Evolutionary conservation across 306 rosid species (phyloP).

Genomic region (Castanopsis chinensis): DNA sequence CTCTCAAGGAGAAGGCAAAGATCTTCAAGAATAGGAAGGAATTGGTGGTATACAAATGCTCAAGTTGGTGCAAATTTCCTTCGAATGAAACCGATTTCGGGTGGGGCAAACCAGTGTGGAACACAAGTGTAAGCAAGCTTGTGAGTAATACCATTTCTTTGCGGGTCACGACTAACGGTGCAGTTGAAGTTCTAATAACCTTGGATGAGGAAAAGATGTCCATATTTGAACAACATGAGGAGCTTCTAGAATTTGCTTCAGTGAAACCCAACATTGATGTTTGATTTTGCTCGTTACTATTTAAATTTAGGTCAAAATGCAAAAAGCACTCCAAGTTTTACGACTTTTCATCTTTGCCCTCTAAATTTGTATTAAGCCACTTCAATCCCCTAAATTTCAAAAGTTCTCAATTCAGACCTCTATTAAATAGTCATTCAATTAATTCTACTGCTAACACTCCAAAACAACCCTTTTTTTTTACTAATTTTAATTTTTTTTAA

Average conservation of each 20-base stretch:
- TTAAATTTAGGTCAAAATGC: no score
- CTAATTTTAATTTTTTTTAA: no score
- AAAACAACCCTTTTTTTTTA: no score
- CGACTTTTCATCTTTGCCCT: fast-evolving
- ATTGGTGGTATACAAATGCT: constrained; percentile 26
- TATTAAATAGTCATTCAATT: no score
- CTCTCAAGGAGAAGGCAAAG: constrained; percentile 26
- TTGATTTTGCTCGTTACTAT: no score
- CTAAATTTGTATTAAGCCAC: no score
- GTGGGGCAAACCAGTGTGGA: constrained; percentile 41
- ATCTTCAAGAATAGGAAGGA: constrained; percentile 1
- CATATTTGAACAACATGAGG: not conserved
- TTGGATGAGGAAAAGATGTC: not conserved
- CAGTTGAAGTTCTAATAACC: not conserved
- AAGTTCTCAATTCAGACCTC: no score
- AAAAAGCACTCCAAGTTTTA: no score
- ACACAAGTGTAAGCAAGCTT: constrained; percentile 26
- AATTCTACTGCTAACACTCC: no score
- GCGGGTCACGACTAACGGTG: constrained; percentile 24
- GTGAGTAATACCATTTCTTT: constrained; percentile 35
- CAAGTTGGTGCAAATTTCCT: constrained; percentile 46
- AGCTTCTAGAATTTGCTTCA: not conserved
- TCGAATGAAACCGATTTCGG: constrained; percentile 33
- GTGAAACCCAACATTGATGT: no score
- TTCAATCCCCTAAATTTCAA: no score